These are phyloP conservation scores for Lichtheimia ornata DNA, from an alignment of 371 early-diverging fungal species.

Conservation along the genomic window DNA sequence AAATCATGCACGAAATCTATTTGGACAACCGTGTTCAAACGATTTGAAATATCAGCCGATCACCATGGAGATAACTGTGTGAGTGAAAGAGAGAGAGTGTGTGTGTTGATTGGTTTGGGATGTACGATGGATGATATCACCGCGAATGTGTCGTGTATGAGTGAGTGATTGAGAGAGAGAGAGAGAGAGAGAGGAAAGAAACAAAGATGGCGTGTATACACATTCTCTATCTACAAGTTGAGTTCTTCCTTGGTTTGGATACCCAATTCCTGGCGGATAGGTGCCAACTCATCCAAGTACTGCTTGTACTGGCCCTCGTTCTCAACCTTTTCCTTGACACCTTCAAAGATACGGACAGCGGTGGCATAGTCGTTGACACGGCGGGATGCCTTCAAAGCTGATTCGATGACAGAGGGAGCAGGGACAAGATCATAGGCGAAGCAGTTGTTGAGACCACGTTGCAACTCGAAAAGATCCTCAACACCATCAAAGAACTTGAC, in stretches of 20 bases:
- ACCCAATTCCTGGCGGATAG: constrained; percentile 85
- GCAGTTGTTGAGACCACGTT: constrained; percentile 95
- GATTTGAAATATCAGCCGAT: no score
- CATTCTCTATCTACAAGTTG: constrained; percentile 48
- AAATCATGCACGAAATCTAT: no score
- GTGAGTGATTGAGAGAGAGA: no score
- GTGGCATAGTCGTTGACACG: constrained; percentile 92
- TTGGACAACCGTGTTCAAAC: no score
- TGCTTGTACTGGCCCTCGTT: constrained; percentile 83
- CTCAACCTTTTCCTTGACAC: constrained; percentile 86
- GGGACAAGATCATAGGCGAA: constrained; percentile 96
- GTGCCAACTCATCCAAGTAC: constrained; percentile 86
- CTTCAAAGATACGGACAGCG: constrained; percentile 93
- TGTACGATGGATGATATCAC: no score
- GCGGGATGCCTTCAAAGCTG: constrained; percentile 88
- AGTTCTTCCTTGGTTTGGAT: constrained; percentile 87
- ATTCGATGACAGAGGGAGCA: constrained; percentile 81
- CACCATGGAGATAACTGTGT: no score
- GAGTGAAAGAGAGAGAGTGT: no score
- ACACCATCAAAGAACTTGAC: constrained; percentile 88
- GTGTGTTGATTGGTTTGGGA: no score
- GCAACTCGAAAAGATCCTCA: constrained; percentile 95
- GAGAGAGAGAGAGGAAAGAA: no score
- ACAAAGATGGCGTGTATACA: no score
- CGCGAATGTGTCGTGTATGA: no score